Base-by-base conservation (phyloP, 2,329 filamentous ascomycete species). In the Exserohilum rostratum region DNA sequence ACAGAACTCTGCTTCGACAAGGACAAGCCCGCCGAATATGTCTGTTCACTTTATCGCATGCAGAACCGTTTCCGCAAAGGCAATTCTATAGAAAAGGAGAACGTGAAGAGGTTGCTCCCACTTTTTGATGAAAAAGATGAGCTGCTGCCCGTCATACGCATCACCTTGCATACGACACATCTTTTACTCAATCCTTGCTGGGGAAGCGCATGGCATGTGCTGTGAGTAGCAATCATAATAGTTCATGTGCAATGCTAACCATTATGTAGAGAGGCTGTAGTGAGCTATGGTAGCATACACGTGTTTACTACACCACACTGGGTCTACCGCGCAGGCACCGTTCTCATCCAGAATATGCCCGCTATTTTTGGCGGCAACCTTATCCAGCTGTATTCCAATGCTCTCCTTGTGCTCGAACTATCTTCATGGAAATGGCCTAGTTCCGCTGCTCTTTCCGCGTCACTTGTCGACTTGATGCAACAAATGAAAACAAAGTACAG, bases 61-160 rank as follows among this genome's bases (percentile, higher is more conserved):
- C 72, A 75, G 40, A 64, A 72, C 48, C 69, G 71, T 4, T 74
- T 69, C 31, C 71, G 71, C 20, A 73, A 72, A 48, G 69, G 70
- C 18, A 66, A 73, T 35, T 22, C 57, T 6, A 39, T 38, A 3
- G 57, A 55, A 9, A 67, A 62, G 43, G 42, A 62, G n/a, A 55
- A 60, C 12, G 53, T 70, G 0, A 67, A 64, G 22, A 63, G 59
- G 22, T 53, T 66, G 3, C 53, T 73, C 4, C 71, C 71, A 2
- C 57, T 50, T 0, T 48, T 73, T 11, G 71, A 73, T 20, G 60
- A 69, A 11, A 58, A 56, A 4, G 55, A 55, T 6, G 54, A 64
- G n/a, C 55, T 73, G 0, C 53, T 64, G 7, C 70, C 71, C 5
- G 60, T 62, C 27, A 55, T 74, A 9, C 67, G 70, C 34, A 64